Evolutionary conservation across 176 grass and related monocot genomes (phyloP), one percentile per base, ranked within the genome.

Genomic region (Microstegium vimineum): DNA sequence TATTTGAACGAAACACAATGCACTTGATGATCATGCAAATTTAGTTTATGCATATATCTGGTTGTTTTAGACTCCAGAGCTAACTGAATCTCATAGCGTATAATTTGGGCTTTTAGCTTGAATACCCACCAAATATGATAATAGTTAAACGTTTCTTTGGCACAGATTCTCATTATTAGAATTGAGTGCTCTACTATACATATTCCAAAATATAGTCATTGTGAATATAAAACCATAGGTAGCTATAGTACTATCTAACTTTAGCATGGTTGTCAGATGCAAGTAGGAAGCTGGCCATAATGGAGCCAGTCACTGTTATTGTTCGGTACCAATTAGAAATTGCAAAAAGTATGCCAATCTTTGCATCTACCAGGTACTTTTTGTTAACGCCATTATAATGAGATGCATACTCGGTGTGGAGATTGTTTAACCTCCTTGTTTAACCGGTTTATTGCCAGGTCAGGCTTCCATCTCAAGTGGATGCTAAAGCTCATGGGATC

Each of bases 191-290:
- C 26, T 8, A 45, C 27, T 32, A 41, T 8, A 10, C 28, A 12
- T 36, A 36, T 52, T 38, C 32, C 5, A 30, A 51, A 40, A 46
- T 13, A 47, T 62, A 80, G 28, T 14, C 31, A 76, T 10, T 51
- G 73, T 67, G 26, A 78, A 75, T 37, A 70, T 67, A 42, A 22
- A 0, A 31, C 14, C 16, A 66, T 74, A 34, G 37, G 27, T 45
- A 36, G 42, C 33, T 78, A 66, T 15, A 75, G 4, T 42, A 88
- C 5, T 56, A 60, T 73, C 57, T 59, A 83, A 79, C 46, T 74
- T 60, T 31, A 79, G 34, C 11, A 79, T 45, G 28, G 20, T 73
- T 73, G n/a, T 14, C 4, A 38, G 17, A 46, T 74, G 45, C 59
- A 62, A 47, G 5, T 35, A 25, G 15, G 32, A n/a, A 71, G 14